These are phyloP conservation scores for Botryotinia globosa DNA, from an alignment of 2,329 filamentous ascomycete genomes.

Conservation along the genomic window DNA sequence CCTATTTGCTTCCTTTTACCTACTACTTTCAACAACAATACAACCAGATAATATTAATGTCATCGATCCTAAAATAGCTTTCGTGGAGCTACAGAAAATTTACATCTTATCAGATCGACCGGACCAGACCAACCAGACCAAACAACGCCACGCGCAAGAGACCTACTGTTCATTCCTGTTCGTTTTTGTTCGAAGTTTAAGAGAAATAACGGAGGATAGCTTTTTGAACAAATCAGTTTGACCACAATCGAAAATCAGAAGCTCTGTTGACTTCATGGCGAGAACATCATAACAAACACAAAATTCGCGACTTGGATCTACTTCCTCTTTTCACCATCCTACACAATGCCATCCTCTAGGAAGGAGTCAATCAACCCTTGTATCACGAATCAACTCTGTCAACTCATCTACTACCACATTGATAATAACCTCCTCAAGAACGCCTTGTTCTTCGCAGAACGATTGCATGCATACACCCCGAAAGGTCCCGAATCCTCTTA, in stretches of 20 bases:
- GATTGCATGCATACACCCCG: slow-evolving; percentile 79
- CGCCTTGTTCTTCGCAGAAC: slow-evolving; percentile 88
- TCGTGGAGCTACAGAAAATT: slow-evolving; percentile 8
- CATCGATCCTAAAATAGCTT: slow-evolving; percentile 8
- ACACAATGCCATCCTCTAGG: slow-evolving; percentile 34
- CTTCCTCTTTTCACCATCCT: slow-evolving; percentile 22
- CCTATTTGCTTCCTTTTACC: slow-evolving; percentile 12
- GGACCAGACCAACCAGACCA: slow-evolving; percentile 18
- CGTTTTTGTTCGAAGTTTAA: background rate
- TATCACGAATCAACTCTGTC: slow-evolving; percentile 46
- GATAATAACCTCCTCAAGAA: slow-evolving; percentile 89
- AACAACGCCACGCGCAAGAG: slow-evolving; percentile 19
- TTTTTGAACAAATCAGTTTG: background rate
- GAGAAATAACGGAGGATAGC: background rate
- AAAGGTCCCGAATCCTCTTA: slow-evolving; percentile 78
- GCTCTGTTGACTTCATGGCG: slow-evolving; percentile 34
- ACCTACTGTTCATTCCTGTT: slow-evolving; percentile 2
- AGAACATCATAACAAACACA: slow-evolving; percentile 30
- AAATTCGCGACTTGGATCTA: slow-evolving; percentile 24
- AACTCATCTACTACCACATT: slow-evolving; percentile 66
- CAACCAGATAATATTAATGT: slow-evolving; percentile 15
- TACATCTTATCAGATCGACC: slow-evolving; percentile 15
- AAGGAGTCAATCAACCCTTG: slow-evolving; percentile 29
- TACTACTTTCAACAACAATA: slow-evolving; percentile 1
- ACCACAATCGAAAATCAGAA: background rate